These are phyloP conservation scores for Pezicula carpinea DNA, from an alignment of 2,329 filamentous ascomycete genomes.

Conservation along the genomic window DNA sequence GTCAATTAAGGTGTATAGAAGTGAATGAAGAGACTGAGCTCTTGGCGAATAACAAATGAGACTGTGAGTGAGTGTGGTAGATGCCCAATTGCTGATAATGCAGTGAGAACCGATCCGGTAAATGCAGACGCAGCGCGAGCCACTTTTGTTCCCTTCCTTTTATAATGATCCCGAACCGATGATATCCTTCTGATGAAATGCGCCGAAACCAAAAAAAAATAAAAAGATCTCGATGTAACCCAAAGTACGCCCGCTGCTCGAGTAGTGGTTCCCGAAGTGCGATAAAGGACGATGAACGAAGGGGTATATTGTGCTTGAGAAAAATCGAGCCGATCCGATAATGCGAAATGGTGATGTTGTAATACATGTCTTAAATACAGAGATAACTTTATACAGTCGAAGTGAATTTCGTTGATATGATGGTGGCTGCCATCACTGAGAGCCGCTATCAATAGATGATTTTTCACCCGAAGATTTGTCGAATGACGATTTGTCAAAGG, in stretches of 20 bases:
- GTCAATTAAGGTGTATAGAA: no score
- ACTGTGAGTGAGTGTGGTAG: no score
- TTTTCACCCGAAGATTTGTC: slow-evolving; percentile 2
- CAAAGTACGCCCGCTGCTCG: not conserved
- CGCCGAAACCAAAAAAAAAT: slow-evolving; percentile 14
- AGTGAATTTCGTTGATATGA: slow-evolving; percentile 7
- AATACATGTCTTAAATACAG: slow-evolving; percentile 18
- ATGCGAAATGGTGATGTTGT: slow-evolving; percentile 9
- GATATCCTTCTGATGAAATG: slow-evolving; percentile 17
- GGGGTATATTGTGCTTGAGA: slow-evolving; percentile 3
- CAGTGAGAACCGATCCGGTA: no score
- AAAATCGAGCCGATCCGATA: slow-evolving; percentile 17
- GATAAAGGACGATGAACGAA: slow-evolving; percentile 1
- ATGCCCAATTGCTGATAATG: no score
- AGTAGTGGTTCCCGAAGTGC: not conserved
- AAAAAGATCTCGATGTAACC: slow-evolving; percentile 16
- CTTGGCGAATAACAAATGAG: no score
- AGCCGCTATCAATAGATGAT: slow-evolving; percentile 17
- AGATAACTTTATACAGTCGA: slow-evolving; percentile 16
- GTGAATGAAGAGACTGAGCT: no score
- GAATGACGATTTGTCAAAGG: no score
- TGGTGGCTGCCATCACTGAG: slow-evolving; percentile 9
- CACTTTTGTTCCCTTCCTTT: slow-evolving; percentile 28
- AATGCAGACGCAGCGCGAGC: slow-evolving; percentile 25
- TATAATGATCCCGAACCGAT: slow-evolving; percentile 20